Percentiles rank a stretch among this genome's conserved stretches.
phyloP scores from a whole-genome alignment of 2,329 filamentous ascomycete genomes.

The Eurotiales sp. region DNA sequence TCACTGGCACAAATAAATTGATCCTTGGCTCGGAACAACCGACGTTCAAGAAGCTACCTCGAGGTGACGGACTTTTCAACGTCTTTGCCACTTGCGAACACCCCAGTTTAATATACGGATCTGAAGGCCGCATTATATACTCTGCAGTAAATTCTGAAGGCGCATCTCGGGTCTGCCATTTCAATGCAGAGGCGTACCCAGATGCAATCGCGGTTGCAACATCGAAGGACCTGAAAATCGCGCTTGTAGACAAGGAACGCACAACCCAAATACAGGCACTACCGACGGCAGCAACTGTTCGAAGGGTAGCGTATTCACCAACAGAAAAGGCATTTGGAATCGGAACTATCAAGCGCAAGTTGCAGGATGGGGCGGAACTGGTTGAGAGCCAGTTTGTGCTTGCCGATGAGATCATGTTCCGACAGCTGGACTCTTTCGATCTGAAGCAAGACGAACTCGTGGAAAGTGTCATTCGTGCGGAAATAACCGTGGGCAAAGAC shows the following conservation, averaged over 20 bases:
- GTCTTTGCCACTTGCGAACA: constrained; percentile 94
- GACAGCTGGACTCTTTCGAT: constrained; percentile 67
- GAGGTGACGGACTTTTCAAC: constrained; percentile 63
- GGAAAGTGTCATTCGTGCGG: constrained; percentile 75
- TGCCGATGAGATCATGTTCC: constrained; percentile 86
- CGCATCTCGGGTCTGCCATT: constrained; percentile 74
- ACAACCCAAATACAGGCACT: constrained; percentile 85
- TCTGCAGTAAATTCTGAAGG: constrained; percentile 90
- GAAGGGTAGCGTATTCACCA: constrained; percentile 80
- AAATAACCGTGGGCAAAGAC: constrained; percentile 60
- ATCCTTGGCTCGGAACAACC: constrained; percentile 83
- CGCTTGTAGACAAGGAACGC: constrained; percentile 74
- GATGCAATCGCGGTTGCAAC: constrained; percentile 78
- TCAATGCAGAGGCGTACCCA: constrained; percentile 77
- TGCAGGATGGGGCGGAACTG: constrained; percentile 68
- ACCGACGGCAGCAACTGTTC: constrained; percentile 74
- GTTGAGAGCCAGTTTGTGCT: constrained; percentile 79
- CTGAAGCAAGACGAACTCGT: constrained; percentile 70
- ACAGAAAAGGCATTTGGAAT: constrained; percentile 77
- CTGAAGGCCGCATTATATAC: constrained; percentile 83
- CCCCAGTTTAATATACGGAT: constrained; percentile 86
- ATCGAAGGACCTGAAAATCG: constrained; percentile 70
- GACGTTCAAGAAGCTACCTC: constrained; percentile 72
- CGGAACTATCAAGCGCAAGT: constrained; percentile 73
- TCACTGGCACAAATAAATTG: constrained; percentile 74